Base-by-base conservation (phyloP, 495 filamentous ascomycete species). In the Pseudevernia furfuracea region DNA sequence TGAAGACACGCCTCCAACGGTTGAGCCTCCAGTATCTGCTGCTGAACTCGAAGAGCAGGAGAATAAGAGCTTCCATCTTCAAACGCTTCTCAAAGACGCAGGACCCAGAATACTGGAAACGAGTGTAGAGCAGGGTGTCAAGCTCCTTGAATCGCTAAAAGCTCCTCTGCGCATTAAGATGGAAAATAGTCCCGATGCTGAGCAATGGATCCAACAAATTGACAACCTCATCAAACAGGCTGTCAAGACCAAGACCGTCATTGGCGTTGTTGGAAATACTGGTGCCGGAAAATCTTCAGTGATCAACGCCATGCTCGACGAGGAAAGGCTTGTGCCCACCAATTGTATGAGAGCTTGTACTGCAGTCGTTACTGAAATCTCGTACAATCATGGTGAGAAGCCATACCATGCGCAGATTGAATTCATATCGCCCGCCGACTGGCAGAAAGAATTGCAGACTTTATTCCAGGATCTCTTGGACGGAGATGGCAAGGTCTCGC, bases 301-400 rank as follows among this genome's bases (percentile, higher is more conserved):
- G 1, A 86, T 87, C 62, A 86, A 85, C 68, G 82, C 82, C 3
- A 70, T 87, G 15, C 73, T 84, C 23, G 82, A 85, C 28, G 80
- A 86, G 46, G 78, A 83, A 58, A 73, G 74, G 1, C 70, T 82
- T 30, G 75, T 83, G 7, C 75, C 81, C 21, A 84, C 81, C 19
- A 82, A 82, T 60, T 83, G 81, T 67, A 84, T 84, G 82, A 74
- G 84, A 63, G 86, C 85, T 12, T 88, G 85, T 64, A 89, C 87
- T 5, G 85, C 86, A 0, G 82, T 84, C 14, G 81, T 84, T 0
- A 88, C 82, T 0, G 87, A 89, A 67, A 81, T 89, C 19, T 84
- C 84, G 0, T 89, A 81, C 69, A 87, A 87, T n/a, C 52, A 81
- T 30, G 78, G 83, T 25, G 66, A 66, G 1, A 65, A 72, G 37